Percentiles rank a stretch among this genome's conserved stretches.
Evolutionary conservation across 2,329 filamentous ascomycete genomes (phyloP).

Genomic region (Aspergillus candidus): DNA sequence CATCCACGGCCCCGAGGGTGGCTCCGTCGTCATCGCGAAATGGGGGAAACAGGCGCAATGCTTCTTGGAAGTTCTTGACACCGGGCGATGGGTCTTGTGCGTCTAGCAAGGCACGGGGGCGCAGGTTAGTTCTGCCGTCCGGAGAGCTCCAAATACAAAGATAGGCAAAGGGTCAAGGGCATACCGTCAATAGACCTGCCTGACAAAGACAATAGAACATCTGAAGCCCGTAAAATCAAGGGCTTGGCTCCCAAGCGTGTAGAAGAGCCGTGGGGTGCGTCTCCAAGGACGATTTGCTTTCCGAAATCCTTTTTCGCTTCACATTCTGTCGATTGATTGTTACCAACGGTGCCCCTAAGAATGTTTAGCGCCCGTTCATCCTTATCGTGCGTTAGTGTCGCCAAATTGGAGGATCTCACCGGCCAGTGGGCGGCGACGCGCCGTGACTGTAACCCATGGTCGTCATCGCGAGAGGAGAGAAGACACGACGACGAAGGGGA

Average conservation of each 20-base stretch:
- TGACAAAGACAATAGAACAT: slow-evolving; percentile 17
- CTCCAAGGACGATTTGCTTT: slow-evolving; percentile 14
- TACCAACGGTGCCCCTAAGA: slow-evolving; percentile 8
- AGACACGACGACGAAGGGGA: not conserved
- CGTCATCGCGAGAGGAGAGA: slow-evolving; percentile 1
- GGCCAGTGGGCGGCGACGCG: slow-evolving; percentile 5
- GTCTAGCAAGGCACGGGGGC: slow-evolving; percentile 3
- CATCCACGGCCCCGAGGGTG: slow-evolving; percentile 15
- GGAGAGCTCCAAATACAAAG: slow-evolving; percentile 1
- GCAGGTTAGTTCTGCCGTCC: slow-evolving; percentile 2
- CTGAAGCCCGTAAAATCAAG: slow-evolving; percentile 18
- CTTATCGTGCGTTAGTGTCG: not conserved
- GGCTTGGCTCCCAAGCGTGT: slow-evolving; percentile 12
- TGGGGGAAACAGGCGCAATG: slow-evolving; percentile 23
- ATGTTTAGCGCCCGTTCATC: slow-evolving; percentile 2
- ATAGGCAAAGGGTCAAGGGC: slow-evolving; percentile 5
- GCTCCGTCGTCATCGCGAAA: slow-evolving; percentile 20
- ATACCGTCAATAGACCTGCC: slow-evolving; percentile 16
- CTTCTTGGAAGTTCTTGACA: slow-evolving; percentile 22
- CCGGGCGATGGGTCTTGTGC: slow-evolving; percentile 10
- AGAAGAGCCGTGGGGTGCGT: slow-evolving; percentile 8
- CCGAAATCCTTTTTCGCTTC: slow-evolving; percentile 13
- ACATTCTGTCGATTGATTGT: slow-evolving; percentile 1
- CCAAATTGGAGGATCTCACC: slow-evolving; percentile 8
- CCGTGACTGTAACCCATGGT: slow-evolving; percentile 10